Evolutionary conservation across 176 grass and related monocot species (phyloP).

Genomic region (Tillandsia fasciculata): DNA sequence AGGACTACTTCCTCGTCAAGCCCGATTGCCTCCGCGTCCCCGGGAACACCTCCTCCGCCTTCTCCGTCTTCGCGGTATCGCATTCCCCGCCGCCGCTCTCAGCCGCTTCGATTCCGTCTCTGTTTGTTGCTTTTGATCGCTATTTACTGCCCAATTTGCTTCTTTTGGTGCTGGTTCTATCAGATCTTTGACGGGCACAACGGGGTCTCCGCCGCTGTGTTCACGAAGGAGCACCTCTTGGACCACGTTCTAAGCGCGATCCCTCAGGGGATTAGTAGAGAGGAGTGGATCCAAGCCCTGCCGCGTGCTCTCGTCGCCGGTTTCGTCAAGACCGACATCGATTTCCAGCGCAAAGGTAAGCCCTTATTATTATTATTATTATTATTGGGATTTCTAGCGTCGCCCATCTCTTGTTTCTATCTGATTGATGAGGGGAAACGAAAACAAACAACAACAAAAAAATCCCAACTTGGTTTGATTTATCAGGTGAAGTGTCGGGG

Average conservation of each 20-base stretch:
- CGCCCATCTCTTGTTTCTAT: no score
- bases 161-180: slow-evolving; percentile 22
- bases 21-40: slow-evolving; percentile 74
- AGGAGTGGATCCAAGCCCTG: slow-evolving; percentile 77
- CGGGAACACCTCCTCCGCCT: slow-evolving; percentile 50
- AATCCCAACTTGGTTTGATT: slow-evolving; percentile 16
- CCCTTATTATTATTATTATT: neutral
- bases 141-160: neutral
- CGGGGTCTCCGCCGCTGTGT: slow-evolving; percentile 82
- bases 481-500: slow-evolving; percentile 72
- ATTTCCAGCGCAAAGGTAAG: slow-evolving; percentile 88
- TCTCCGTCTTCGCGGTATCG: slow-evolving; percentile 87
- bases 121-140: neutral
- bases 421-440: no score
- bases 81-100: neutral
- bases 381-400: neutral
- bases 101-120: neutral
- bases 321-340: slow-evolving; percentile 94
- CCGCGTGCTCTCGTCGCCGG: slow-evolving; percentile 85
- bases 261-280: slow-evolving; percentile 65
- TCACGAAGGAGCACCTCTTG: slow-evolving; percentile 85
- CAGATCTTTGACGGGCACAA: slow-evolving; percentile 98
- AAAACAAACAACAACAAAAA: neutral
- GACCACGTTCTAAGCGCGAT: slow-evolving; percentile 92
- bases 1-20: slow-evolving; percentile 90